Conservation (phyloP, 129 eudicot species). For the Apium graveolens region DNA sequence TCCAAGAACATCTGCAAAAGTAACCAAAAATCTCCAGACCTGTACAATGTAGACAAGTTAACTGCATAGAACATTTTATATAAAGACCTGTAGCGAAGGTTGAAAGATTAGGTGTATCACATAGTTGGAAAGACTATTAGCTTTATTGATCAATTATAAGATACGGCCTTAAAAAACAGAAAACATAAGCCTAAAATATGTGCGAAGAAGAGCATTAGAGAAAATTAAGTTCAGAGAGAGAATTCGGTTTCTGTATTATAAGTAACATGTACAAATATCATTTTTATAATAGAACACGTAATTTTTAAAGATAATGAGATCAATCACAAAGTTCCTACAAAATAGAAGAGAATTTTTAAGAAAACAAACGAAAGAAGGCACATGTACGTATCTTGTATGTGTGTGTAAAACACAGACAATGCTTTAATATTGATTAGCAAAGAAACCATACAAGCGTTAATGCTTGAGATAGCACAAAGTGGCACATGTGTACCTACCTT, state of each 20-base stretch:
- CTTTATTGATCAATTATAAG: not conserved
- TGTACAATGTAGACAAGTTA: slow-evolving; percentile 19
- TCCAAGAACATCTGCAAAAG: slow-evolving; percentile 92
- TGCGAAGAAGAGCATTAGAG: not conserved
- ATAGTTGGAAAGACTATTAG: no score
- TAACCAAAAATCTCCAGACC: slow-evolving; percentile 81
- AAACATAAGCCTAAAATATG: not conserved
- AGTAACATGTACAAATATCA: not conserved
- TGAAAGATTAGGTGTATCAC: not conserved
- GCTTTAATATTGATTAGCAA: not conserved
- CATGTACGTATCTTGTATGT: no score
- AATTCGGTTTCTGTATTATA: not conserved
- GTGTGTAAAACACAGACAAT: no score
- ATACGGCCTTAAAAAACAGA: not conserved
- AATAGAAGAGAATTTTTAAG: no score
- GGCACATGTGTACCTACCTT: not conserved
- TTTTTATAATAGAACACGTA: not conserved
- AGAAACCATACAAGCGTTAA: not conserved
- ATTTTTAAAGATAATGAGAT: not conserved
- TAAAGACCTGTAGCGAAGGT: not conserved
- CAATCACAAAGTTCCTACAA: not conserved
- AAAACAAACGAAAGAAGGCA: no score
- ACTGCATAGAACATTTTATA: not conserved
- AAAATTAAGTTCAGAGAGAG: not conserved
- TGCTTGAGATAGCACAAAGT: not conserved